These are phyloP conservation scores for Chimonanthus salicifolius DNA, from an alignment of 164 flowering plant species.

Conservation along the genomic window DNA sequence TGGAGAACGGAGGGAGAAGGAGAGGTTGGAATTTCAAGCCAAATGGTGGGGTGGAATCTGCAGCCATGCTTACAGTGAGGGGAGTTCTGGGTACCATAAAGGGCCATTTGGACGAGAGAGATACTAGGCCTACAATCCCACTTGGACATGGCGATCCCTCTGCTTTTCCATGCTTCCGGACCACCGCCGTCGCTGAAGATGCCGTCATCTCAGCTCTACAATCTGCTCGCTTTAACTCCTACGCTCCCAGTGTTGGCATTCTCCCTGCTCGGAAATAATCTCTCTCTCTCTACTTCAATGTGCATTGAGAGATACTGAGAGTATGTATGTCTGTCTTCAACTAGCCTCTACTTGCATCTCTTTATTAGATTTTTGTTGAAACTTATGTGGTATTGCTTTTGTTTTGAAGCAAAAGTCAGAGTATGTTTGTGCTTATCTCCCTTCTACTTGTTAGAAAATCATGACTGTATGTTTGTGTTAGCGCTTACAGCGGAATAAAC, in stretches of 20 bases:
- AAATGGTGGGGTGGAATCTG: slow-evolving; percentile 16
- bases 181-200: slow-evolving; percentile 26
- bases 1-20: slow-evolving; percentile 4
- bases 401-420: too few relatives aligned
- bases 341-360: too few relatives aligned
- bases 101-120: slow-evolving; percentile 13
- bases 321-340: too few relatives aligned
- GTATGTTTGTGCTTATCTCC: too few relatives aligned
- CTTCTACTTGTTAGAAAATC: too few relatives aligned
- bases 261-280: slow-evolving; percentile 19
- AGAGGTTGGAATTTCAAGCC: slow-evolving; percentile 23
- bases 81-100: slow-evolving; percentile 15
- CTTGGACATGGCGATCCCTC: slow-evolving; percentile 47
- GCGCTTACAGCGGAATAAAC: too few relatives aligned
- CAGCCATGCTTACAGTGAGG: slow-evolving; percentile 17
- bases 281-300: not conserved
- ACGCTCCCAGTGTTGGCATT: slow-evolving; percentile 18
- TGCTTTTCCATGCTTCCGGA: slow-evolving; percentile 27
- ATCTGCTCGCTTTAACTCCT: slow-evolving; percentile 28
- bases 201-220: slow-evolving; percentile 31
- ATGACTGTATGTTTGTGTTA: too few relatives aligned
- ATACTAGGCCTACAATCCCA: slow-evolving; percentile 18
- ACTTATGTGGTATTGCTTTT: too few relatives aligned
- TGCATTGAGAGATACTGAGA: too few relatives aligned
- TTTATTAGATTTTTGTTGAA: too few relatives aligned